Evolutionary conservation across 176 grass and related monocot genomes (phyloP).

Genomic region (Zea luxurians): DNA sequence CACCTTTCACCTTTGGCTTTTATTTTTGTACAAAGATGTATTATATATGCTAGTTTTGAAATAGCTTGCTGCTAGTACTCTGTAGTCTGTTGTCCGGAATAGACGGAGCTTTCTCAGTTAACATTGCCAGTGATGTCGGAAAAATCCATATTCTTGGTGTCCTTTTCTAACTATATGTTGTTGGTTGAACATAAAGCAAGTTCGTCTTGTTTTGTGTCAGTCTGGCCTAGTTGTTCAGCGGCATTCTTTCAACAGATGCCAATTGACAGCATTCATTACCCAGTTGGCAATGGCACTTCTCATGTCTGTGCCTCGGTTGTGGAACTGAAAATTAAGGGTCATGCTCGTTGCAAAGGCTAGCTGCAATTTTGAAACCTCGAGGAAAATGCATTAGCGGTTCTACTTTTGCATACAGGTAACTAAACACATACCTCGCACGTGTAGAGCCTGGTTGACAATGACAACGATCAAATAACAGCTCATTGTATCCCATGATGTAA

Average conservation of each 20-base stretch:
- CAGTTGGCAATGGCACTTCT: not conserved
- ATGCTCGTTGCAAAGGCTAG: not conserved
- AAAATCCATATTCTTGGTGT: not conserved
- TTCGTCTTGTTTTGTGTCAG: not conserved
- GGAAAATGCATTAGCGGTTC: too few species aligned
- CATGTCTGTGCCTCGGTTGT: not conserved
- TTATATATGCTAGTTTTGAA: constrained; percentile 34
- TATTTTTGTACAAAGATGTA: constrained; percentile 33
- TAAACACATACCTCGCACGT: too few species aligned
- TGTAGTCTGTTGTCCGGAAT: not conserved
- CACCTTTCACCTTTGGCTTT: not conserved
- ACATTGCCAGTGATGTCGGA: constrained; percentile 5
- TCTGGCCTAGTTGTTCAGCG: not conserved
- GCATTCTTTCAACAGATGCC: not conserved
- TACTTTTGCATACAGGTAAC: too few species aligned
- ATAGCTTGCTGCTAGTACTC: not conserved
- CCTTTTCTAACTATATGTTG: not conserved
- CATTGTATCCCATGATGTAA: too few species aligned
- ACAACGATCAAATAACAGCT: too few species aligned
- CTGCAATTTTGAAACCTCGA: not conserved
- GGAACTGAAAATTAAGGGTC: not conserved
- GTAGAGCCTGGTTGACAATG: too few species aligned
- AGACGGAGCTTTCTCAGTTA: not conserved
- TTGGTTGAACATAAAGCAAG: not conserved
- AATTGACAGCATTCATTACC: not conserved